These are phyloP conservation scores for Saccharomycopsis oosterbeekiorum DNA, from an alignment of 805 yeast genomes.

Conservation along the genomic window DNA sequence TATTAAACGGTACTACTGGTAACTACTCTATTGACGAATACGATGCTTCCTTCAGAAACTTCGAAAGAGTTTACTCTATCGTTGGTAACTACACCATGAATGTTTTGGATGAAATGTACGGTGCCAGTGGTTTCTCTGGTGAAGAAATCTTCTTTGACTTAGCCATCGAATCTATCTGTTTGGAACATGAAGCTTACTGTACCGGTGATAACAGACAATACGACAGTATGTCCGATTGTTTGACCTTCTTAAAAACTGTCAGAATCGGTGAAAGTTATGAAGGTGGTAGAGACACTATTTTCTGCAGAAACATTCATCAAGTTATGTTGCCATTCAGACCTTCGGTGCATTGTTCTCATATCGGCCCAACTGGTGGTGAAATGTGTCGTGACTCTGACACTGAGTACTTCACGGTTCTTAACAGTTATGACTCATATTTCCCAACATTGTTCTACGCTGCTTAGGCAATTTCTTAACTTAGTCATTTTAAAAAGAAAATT, in stretches of 20 bases:
- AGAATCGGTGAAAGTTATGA: conserved; percentile 21
- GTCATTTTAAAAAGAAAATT: background rate
- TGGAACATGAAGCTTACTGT: conserved; percentile 20
- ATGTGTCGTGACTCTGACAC: conserved; percentile 22
- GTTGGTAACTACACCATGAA: conserved; percentile 10
- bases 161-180: conserved; percentile 20
- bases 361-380: conserved; percentile 23
- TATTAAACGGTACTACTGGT: conserved; percentile 10
- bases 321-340: conserved; percentile 22
- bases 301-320: conserved; percentile 23
- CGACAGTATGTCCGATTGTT: conserved; percentile 16
- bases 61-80: conserved; percentile 17
- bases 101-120: conserved; percentile 6
- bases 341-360: conserved; percentile 22
- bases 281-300: conserved; percentile 23
- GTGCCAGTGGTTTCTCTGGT: background rate
- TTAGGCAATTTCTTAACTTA: background rate
- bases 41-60: conserved; percentile 20
- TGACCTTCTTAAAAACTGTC: conserved; percentile 10
- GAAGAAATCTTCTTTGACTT: conserved; percentile 7
- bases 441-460: conserved; percentile 5
- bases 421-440: conserved; percentile 8
- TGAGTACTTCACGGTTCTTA: conserved; percentile 10
- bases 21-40: conserved; percentile 18
- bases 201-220: conserved; percentile 20